These are phyloP conservation scores for Trametes pubescens DNA, from an alignment of 1,284 basidiomycete genomes.

Conservation along the genomic window DNA sequence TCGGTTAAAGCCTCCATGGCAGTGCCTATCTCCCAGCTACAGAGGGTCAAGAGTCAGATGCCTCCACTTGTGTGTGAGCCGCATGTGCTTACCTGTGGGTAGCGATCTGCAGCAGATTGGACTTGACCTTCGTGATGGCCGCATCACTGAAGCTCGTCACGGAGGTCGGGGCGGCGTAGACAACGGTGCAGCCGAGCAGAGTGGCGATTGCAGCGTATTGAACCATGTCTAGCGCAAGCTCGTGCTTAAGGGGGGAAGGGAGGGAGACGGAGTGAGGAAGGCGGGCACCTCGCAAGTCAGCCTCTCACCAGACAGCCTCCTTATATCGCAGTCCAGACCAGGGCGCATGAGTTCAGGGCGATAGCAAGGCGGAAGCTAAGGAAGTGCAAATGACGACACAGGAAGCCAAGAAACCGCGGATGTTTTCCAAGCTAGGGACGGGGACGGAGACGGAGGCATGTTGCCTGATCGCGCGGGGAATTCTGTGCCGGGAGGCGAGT, in stretches of 20 bases:
- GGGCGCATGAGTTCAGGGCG: neutral
- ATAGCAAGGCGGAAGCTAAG: constrained; percentile 16
- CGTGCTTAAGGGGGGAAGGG: neutral
- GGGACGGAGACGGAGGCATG: constrained; percentile 5
- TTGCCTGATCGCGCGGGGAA: constrained; percentile 8
- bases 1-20: constrained; percentile 71
- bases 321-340: constrained; percentile 18
- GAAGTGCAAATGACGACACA: constrained; percentile 17
- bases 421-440: constrained; percentile 5
- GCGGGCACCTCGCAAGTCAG: constrained; percentile 6
- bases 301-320: constrained; percentile 1
- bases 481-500: neutral
- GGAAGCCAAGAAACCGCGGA: constrained; percentile 17
- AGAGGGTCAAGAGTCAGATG: neutral
- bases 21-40: constrained; percentile 78
- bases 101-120: constrained; percentile 39
- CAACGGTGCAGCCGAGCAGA: constrained; percentile 12
- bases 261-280: constrained; percentile 11
- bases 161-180: constrained; percentile 15
- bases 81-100: constrained; percentile 38
- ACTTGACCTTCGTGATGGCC: constrained; percentile 34
- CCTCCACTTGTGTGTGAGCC: neutral
- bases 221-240: constrained; percentile 24
- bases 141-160: constrained; percentile 29
- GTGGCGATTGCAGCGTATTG: constrained; percentile 13